A percentile compares a stretch with the other conserved stretches of the same genome.
Evolutionary conservation across 768 basidiomycete species (phyloP).

Genomic region (Leccinum subtestaceum): DNA sequence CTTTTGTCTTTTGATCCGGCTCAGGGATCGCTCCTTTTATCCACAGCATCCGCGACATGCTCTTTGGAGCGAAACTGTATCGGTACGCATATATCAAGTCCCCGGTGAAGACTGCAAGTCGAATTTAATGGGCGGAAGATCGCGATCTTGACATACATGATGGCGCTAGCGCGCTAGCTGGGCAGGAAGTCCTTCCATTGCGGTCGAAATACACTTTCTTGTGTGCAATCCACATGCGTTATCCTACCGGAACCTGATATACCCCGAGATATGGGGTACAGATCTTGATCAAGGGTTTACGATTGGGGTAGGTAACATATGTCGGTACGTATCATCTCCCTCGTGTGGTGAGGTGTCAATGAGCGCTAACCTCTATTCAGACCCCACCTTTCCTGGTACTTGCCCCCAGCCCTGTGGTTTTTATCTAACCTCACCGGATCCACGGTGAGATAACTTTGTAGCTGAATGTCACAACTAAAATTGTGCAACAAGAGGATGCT

Average conservation of each 20-base stretch:
- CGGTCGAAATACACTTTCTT: slow-evolving; percentile 4
- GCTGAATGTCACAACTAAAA: slow-evolving; percentile 20
- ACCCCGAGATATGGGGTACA: slow-evolving; percentile 22
- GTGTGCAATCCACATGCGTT: slow-evolving; percentile 13
- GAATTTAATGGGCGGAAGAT: slow-evolving; percentile 15
- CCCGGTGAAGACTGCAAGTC: slow-evolving; percentile 1
- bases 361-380: slow-evolving; percentile 11
- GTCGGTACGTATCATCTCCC: slow-evolving; percentile 10
- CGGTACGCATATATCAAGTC: slow-evolving; percentile 4
- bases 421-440: slow-evolving; percentile 6
- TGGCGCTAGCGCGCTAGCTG: background rate
- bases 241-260: slow-evolving; percentile 3
- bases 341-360: slow-evolving; percentile 7
- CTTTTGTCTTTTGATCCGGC: slow-evolving; percentile 26
- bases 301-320: background rate
- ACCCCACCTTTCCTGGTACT: slow-evolving; percentile 11
- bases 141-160: slow-evolving; percentile 7
- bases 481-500: slow-evolving; percentile 15
- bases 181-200: slow-evolving; percentile 16
- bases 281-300: slow-evolving; percentile 13
- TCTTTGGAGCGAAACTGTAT: slow-evolving; percentile 13
- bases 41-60: slow-evolving; percentile 9
- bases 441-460: slow-evolving; percentile 8
- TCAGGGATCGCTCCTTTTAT: slow-evolving; percentile 21
- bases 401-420: slow-evolving; percentile 6